These are phyloP conservation scores for Wallacemonas sp. DNA, from an alignment of 208 protist species.

Conservation along the genomic window DNA sequence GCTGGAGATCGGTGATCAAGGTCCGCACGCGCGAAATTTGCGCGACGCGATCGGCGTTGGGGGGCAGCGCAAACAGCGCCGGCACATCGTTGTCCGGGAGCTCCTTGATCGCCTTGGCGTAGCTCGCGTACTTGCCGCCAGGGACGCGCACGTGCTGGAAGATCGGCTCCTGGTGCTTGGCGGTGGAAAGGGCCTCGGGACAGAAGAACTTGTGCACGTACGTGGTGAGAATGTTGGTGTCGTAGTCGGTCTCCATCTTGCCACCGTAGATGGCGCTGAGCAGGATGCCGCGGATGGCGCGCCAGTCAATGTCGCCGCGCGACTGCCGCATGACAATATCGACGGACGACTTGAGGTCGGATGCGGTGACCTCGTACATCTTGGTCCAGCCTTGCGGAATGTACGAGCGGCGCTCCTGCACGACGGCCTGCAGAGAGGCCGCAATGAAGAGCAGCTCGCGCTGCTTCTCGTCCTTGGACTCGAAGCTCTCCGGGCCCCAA, in stretches of 20 bases:
- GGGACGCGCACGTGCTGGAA: slow-evolving; percentile 71
- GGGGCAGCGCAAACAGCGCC: slow-evolving; percentile 92
- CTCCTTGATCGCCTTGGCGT: slow-evolving; percentile 68
- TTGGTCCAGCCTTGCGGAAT: slow-evolving; percentile 98
- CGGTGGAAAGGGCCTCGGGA: slow-evolving; percentile 49
- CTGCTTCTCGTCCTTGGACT: slow-evolving; percentile 57
- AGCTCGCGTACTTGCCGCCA: slow-evolving; percentile 67
- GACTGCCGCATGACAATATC: slow-evolving; percentile 91
- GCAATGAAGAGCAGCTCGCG: slow-evolving; percentile 94
- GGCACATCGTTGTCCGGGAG: slow-evolving; percentile 94
- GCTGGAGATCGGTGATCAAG: slow-evolving; percentile 85
- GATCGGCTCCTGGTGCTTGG: slow-evolving; percentile 59
- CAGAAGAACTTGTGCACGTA: slow-evolving; percentile 94
- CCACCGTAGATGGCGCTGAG: slow-evolving; percentile 96
- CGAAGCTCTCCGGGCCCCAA: slow-evolving; percentile 67
- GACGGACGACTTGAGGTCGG: slow-evolving; percentile 92
- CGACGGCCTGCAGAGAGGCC: slow-evolving; percentile 95
- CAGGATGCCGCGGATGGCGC: slow-evolving; percentile 93
- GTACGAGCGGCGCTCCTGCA: slow-evolving; percentile 97
- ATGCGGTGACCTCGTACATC: slow-evolving; percentile 96
- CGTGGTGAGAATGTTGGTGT: slow-evolving; percentile 90
- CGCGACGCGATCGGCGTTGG: slow-evolving; percentile 94
- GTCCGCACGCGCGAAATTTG: slow-evolving; percentile 73
- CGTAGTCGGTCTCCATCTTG: slow-evolving; percentile 95
- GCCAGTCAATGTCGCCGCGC: slow-evolving; percentile 80